Evolutionary conservation across 768 basidiomycete genomes (phyloP), one percentile per base, ranked within the genome.

Genomic region (Lactarius pseudohatsudake): DNA sequence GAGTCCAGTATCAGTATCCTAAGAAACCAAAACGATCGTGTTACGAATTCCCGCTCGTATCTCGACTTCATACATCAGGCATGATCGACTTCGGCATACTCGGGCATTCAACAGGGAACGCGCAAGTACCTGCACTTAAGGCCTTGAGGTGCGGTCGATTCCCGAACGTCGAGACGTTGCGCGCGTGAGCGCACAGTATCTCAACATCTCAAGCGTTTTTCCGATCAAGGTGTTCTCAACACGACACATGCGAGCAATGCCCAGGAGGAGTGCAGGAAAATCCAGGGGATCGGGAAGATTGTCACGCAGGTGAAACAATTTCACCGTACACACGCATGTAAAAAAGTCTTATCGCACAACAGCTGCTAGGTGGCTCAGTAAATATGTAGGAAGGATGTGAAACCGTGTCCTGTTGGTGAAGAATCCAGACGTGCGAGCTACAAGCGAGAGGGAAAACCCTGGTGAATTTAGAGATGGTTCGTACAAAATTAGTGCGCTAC

Each of bases 251-350:
- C 63, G 30, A 55, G 61, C 34, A 71, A 71, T 54, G 70, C 60
- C 30, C 38, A 38, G 22, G 65, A 71, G 40, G 70, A 71, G 40
- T 71, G 70, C 40, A 60, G 13, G 59, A 71, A 71, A 59, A 66
- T 71, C 3, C 66, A 64, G 41, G 68, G 64, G 16, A 69, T 71
- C 3, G 62, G 62, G 32, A 69, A 64, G 41, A 63, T 71, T 40
- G 68, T 71, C n/a, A 55, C 47, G 47, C 70, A 71, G 70, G 70
- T 69, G 43, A 60, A 20, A n/a, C 20, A 38, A 8, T 28, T 38
- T 41, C 30, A 30, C 28, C 28, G 20, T 28, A 55, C 30, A 45
- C n/a, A 34, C 38, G 54, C 54, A 20, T 20, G 22, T 47, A n/a
- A n/a, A n/a, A n/a, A 16, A 30, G 41, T 41, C 43, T 67, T 13